Conservation (phyloP, 768 basidiomycete genomes). For the Dentipellis sp. region DNA sequence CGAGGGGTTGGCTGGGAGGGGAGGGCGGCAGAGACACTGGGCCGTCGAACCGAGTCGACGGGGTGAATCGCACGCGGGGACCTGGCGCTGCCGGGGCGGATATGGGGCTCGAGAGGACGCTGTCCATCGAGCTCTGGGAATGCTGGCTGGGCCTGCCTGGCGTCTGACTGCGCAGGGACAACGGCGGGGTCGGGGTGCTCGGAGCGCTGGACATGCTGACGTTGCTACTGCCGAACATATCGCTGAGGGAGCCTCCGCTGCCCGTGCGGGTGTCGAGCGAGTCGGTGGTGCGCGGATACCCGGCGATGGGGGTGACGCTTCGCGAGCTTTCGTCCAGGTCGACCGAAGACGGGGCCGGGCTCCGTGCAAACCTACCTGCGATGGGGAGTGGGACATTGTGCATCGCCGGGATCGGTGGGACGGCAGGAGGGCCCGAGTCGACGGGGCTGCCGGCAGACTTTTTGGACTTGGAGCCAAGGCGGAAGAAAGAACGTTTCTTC, state of each 20-base stretch:
- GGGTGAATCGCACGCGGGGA: slow-evolving; percentile 8
- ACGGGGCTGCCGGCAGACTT: neutral
- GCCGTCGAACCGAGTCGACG: slow-evolving; percentile 5
- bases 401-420: slow-evolving; percentile 11
- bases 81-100: neutral
- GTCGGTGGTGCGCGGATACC: neutral
- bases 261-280: neutral
- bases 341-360: neutral
- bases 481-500: slow-evolving; percentile 21
- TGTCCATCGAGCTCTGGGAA: neutral
- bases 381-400: neutral
- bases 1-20: neutral
- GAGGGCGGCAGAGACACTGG: neutral
- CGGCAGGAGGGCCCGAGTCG: neutral
- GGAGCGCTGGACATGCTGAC: neutral
- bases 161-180: neutral
- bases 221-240: neutral
- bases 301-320: neutral
- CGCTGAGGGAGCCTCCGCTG: neutral
- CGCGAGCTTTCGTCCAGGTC: neutral
- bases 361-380: slow-evolving; percentile 4
- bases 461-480: slow-evolving; percentile 2
- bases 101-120: neutral
- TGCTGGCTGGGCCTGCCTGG: neutral
- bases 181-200: neutral